Evolutionary conservation across 495 filamentous ascomycete genomes (phyloP), one percentile per base, ranked within the genome.

Genomic region (Neurospora sp.): DNA sequence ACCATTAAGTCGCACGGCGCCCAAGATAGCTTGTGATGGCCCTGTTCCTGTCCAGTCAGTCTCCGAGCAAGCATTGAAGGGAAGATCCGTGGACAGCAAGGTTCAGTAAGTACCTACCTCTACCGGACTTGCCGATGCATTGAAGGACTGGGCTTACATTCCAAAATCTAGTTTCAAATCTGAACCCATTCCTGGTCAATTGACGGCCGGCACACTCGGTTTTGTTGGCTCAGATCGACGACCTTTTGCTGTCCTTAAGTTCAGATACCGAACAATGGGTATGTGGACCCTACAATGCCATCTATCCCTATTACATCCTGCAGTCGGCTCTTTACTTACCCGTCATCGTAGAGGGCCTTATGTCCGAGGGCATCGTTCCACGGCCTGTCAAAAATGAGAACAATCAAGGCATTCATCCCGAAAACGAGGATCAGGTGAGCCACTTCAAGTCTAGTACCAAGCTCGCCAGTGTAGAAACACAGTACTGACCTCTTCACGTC

Each of bases 241-340:
- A 1, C 72, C 76, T 3, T 74, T 76, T 35, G 74, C 74, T 0
- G 9, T 74, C 3, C 73, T 77, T 35, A 74, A 77, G 37, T 77
- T 77, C 44, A 71, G 70, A 3, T 77, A 77, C 22, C 53, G 72
- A 27, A 68, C 71, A 0, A 76, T 38, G 68, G 72, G 76, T 76
- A 18, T 10, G 76, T 69, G 1, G 5, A 9, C 1, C 0, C 6
- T 27, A 61, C 38, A 48, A 1, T 4, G 9, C 20, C 10, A 16
- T 2, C 31, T 10, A 40, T 70, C 10, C 6, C 2, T 45, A 2
- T 31, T 45, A 3, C 53, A 18, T 18, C 27, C 27, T 4, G 1
- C 9, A 9, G 12, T 4, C 45, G 8, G 20, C 27, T 14, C 59
- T 44, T 40, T 37, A 7, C 14, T 35, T 9, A 31, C 20, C 18